Evolutionary conservation across 306 rosid species (phyloP), one percentile per base, ranked within the genome.

Genomic region (Quercus bicolor): DNA sequence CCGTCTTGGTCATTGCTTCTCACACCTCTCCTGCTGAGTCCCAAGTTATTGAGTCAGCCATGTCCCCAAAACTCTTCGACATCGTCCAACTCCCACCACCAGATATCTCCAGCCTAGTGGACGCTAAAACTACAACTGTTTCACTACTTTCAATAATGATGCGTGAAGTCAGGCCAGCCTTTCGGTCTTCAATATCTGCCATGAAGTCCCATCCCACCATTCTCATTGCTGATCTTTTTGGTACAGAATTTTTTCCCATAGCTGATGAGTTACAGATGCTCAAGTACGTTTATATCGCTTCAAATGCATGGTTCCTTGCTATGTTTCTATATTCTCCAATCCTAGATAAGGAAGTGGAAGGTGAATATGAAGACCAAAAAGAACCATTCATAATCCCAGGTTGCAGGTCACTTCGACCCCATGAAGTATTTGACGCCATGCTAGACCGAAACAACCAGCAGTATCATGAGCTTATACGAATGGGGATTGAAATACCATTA

Each of bases 251-350:
- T 1, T 68, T 77, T 23, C 40, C 76, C 13, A 59, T 75, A 45
- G 80, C 88, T 2, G 78, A 73, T 10, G 78, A 60, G 26, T 66
- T 59, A 20, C 15, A 72, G 19, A 62, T 84, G 52, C 52, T 61
- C 6, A 77, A 77, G 3, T 84, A 77, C 57, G 21, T 70, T 21
- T 81, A 52, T 43, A 2, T 70, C 21, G 52, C 83, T 1, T 2
- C 81, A 1, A n/a, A 73, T 4, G 80, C 88, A 31, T 75, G 81
- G 78, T 51, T 75, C 54, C 23, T 77, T 26, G 78, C 88, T 19
- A 5, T 87, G 6, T 34, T 59, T 5, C 1, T 70, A 6, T 78
- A 74, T 70, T 4, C 45, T 28, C 82, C 68, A 11, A 40, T 56
- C 0, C 66, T 77, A 18, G 80, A 82, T 18, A 78, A 61, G 23